phyloP scores from a whole-genome alignment of 1,284 basidiomycete genomes.

The Cutaneotrichosporon mucoides region DNA sequence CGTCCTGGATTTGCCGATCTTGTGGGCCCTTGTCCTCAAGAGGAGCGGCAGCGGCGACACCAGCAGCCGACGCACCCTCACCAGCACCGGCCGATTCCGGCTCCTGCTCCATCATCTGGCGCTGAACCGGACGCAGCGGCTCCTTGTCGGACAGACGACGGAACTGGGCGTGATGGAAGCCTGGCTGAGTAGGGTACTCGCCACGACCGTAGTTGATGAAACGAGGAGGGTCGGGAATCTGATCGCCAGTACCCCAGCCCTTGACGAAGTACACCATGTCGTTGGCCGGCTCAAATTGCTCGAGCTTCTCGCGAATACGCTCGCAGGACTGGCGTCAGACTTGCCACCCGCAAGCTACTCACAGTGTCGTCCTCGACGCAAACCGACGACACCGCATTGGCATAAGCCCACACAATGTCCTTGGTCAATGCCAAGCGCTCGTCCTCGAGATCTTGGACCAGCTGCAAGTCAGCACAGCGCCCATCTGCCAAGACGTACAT shows the following conservation, averaged over 20 bases:
- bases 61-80: not conserved
- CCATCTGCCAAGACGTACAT: slow-evolving; percentile 48
- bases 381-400: slow-evolving; percentile 90
- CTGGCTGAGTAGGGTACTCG: slow-evolving; percentile 42
- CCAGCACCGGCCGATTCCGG: not conserved
- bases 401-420: slow-evolving; percentile 92
- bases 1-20: no score
- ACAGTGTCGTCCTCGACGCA: slow-evolving; percentile 97
- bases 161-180: slow-evolving; percentile 45
- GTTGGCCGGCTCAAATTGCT: slow-evolving; percentile 72
- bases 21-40: not conserved
- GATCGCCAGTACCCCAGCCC: slow-evolving; percentile 75
- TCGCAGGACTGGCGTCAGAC: slow-evolving; percentile 71
- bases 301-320: slow-evolving; percentile 71
- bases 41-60: not conserved
- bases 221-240: slow-evolving; percentile 58
- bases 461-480: slow-evolving; percentile 40
- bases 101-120: not conserved
- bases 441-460: slow-evolving; percentile 93
- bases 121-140: slow-evolving; percentile 4
- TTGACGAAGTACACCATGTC: slow-evolving; percentile 82
- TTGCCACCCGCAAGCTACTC: slow-evolving; percentile 36
- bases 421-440: slow-evolving; percentile 90
- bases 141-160: slow-evolving; percentile 33
- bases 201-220: slow-evolving; percentile 58